Evolutionary conservation across 2,329 filamentous ascomycete genomes (phyloP), one percentile per base, ranked within the genome.

Genomic region (Camptophora hylomeconis): DNA sequence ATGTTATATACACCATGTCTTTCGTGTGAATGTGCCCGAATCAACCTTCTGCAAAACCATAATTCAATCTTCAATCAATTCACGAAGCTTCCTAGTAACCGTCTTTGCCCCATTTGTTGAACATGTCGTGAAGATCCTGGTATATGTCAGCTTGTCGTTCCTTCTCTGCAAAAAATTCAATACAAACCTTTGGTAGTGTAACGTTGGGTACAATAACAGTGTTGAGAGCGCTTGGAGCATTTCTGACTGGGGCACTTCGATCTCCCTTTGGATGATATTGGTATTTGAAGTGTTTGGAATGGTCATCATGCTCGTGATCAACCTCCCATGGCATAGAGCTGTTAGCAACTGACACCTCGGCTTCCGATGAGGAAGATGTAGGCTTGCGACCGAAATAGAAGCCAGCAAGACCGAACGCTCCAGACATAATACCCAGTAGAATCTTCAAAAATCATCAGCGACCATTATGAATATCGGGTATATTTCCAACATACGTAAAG

Each of bases 81-180:
- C 15, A 7, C 17, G 13, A 17, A 17, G 9, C 5, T 10, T 4
- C 15, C 20, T 35, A 81, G 63, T 80, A 95, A 46, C 83, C 86
- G 46, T 95, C 89, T 75, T 95, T 95, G 60, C 89, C 89, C 75
- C 82, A 95, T 71, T 98, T 98, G 80, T 98, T 98, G 75, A 79
- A 95, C 65, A 79, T 80, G 48, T 98, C 89, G 65, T 98, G 89
- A 42, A 94, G 73, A 50, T 78, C 70, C 82, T 92, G 48, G 33
- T 13, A 20, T 14, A 31, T 23, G 17, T 20, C 14, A 31, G 21
- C 20, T 29, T 30, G 16, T 24, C 20, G 20, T 14, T 20, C 14
- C 10, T 20, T 22, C 3, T 28, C 3, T 30, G 12, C 3, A 23
- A 8, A 12, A 9, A 21, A 7, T 28, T 21, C 17, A 22, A 49